phyloP scores from a whole-genome alignment of 108 stramenopile species.

The Skeletonema menzelii region DNA sequence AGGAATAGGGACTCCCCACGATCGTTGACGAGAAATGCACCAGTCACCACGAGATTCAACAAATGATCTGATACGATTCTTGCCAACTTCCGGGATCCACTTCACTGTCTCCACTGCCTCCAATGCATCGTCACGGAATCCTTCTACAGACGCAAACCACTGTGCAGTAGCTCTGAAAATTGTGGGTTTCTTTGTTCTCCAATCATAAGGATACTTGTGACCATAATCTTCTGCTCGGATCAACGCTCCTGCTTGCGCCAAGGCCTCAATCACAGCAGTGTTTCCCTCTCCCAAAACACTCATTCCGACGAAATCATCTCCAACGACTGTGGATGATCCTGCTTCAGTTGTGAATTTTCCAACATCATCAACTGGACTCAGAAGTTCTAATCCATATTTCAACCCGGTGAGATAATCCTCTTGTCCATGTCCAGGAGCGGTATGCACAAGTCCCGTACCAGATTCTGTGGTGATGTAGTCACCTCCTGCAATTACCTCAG shows the following conservation, averaged over 20 bases:
- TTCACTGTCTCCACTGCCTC: slow-evolving; percentile 89
- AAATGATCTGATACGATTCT: slow-evolving; percentile 89
- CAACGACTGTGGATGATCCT: slow-evolving; percentile 52
- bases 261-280: slow-evolving; percentile 82
- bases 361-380: slow-evolving; percentile 93
- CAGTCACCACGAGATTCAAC: slow-evolving; percentile 91
- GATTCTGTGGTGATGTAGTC: slow-evolving; percentile 98
- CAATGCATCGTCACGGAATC: slow-evolving; percentile 88
- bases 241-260: slow-evolving; percentile 78
- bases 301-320: slow-evolving; percentile 79
- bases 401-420: slow-evolving; percentile 96
- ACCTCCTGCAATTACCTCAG: slow-evolving; percentile 89
- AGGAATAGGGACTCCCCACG: slow-evolving; percentile 99
- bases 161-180: slow-evolving; percentile 98
- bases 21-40: slow-evolving; percentile 98
- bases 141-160: slow-evolving; percentile 98
- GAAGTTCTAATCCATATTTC: slow-evolving; percentile 79
- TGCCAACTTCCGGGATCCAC: slow-evolving; percentile 96
- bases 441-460: slow-evolving; percentile 98
- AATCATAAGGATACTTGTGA: slow-evolving; percentile 99
- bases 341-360: slow-evolving; percentile 95
- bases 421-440: slow-evolving; percentile 98
- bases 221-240: slow-evolving; percentile 87
- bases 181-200: slow-evolving; percentile 99
- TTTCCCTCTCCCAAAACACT: slow-evolving; percentile 91